Conservation (phyloP, 345 rosid species). For the Populus alba region DNA sequence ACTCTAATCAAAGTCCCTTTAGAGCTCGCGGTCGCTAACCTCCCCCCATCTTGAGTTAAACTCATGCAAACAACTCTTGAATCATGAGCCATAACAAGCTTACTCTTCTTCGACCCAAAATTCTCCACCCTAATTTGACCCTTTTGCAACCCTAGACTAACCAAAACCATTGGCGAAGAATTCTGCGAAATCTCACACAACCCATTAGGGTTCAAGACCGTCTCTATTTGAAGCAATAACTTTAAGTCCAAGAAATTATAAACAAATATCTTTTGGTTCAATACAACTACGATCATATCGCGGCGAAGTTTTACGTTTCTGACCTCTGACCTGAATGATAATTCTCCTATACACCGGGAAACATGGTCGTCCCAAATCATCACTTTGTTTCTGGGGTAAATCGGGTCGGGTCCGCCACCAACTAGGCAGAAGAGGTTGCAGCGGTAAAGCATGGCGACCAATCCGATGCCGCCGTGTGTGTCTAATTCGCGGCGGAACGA, state of each 20-base stretch:
- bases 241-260: constrained; percentile 40
- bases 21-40: constrained; percentile 46
- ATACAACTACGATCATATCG: constrained; percentile 36
- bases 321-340: constrained; percentile 44
- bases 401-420: constrained; percentile 31
- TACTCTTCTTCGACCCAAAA: constrained; percentile 37
- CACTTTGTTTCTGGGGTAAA: constrained; percentile 30
- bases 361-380: constrained; percentile 48
- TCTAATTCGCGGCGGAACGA: constrained; percentile 36
- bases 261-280: constrained; percentile 37
- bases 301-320: constrained; percentile 36
- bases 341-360: constrained; percentile 37
- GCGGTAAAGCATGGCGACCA: constrained; percentile 40
- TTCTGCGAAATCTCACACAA: constrained; percentile 43
- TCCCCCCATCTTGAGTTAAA: constrained; percentile 42
- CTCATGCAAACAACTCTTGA: constrained; percentile 37
- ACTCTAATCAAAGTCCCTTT: constrained; percentile 53
- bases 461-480: constrained; percentile 20
- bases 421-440: constrained; percentile 38
- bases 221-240: constrained; percentile 42
- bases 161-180: constrained; percentile 37
- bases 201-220: constrained; percentile 41
- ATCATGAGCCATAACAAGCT: constrained; percentile 44
- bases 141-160: constrained; percentile 40
- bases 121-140: constrained; percentile 52